phyloP scores from a whole-genome alignment of 257 asterid genomes.

The Salvia splendens region DNA sequence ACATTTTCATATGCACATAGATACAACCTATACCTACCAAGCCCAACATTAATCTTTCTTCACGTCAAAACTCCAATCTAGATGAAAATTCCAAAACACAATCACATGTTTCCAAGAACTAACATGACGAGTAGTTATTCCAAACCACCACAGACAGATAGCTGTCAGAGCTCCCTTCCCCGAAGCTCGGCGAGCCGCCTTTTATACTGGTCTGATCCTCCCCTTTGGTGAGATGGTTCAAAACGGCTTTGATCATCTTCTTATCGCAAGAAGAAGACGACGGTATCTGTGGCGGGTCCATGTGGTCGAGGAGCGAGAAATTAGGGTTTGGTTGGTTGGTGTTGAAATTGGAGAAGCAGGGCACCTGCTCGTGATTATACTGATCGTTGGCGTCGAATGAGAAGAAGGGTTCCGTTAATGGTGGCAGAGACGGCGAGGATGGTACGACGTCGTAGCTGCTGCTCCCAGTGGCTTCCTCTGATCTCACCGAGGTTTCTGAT shows the following conservation, averaged over 20 bases:
- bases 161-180: slow-evolving; percentile 48
- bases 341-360: slow-evolving; percentile 90
- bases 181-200: slow-evolving; percentile 66
- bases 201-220: slow-evolving; percentile 20
- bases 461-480: slow-evolving; percentile 34
- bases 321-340: slow-evolving; percentile 29
- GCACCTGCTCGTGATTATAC: slow-evolving; percentile 66
- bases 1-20: background rate
- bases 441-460: slow-evolving; percentile 16
- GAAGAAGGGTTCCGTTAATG: slow-evolving; percentile 55
- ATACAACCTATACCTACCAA: background rate
- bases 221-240: slow-evolving; percentile 43
- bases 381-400: slow-evolving; percentile 27
- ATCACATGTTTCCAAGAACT: background rate
- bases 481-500: slow-evolving; percentile 35
- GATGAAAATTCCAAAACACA: too few relatives aligned
- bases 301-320: slow-evolving; percentile 38
- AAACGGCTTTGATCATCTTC: slow-evolving; percentile 49
- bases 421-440: slow-evolving; percentile 41
- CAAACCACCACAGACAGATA: slow-evolving; percentile 54
- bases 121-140: slow-evolving; percentile 36
- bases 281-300: slow-evolving; percentile 16
- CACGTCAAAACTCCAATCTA: background rate
- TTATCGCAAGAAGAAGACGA: slow-evolving; percentile 37
- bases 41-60: background rate